Evolutionary conservation across 768 basidiomycete genomes (phyloP).

Genomic region (Rhizopogon salebrosus): DNA sequence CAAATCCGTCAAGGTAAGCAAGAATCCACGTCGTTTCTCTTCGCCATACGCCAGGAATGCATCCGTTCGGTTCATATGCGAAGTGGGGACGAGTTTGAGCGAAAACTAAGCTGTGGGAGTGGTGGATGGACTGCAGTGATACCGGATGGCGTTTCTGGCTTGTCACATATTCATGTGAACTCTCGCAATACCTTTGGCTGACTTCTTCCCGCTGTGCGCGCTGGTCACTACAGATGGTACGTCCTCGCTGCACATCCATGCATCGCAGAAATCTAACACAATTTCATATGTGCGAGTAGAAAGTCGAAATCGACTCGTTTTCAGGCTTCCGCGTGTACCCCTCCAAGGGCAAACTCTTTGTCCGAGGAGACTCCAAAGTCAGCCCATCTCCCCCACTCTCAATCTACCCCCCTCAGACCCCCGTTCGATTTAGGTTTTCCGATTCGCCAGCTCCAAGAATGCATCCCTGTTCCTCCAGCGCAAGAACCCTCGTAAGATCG

Average conservation of each 20-base stretch:
- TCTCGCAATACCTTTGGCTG: slow-evolving; percentile 12
- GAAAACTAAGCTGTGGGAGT: slow-evolving; percentile 16
- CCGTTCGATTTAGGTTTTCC: slow-evolving; percentile 67
- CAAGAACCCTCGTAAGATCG: slow-evolving; percentile 99
- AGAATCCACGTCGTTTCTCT: slow-evolving; percentile 23
- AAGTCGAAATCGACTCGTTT: slow-evolving; percentile 99
- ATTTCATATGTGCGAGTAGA: slow-evolving; percentile 40
- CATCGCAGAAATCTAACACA: slow-evolving; percentile 2
- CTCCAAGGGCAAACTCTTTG: slow-evolving; percentile 92
- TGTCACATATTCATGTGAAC: slow-evolving; percentile 9
- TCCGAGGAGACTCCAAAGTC: slow-evolving; percentile 95
- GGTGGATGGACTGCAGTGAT: slow-evolving; percentile 37
- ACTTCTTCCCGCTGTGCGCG: slow-evolving; percentile 2
- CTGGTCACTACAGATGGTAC: slow-evolving; percentile 17
- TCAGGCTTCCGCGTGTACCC: slow-evolving; percentile 98
- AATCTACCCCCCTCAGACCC: neutral
- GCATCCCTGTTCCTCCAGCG: slow-evolving; percentile 97
- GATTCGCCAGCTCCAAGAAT: slow-evolving; percentile 89
- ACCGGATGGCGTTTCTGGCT: slow-evolving; percentile 32
- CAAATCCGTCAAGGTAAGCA: slow-evolving; percentile 59
- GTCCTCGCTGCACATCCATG: slow-evolving; percentile 5
- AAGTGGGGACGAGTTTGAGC: neutral
- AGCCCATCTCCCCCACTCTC: slow-evolving; percentile 13
- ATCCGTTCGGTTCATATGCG: neutral
- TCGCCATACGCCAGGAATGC: slow-evolving; percentile 8